A percentile compares a stretch with the other conserved stretches of the same genome.
These are phyloP conservation scores for Penicillium sp. DNA, from an alignment of 2,329 filamentous ascomycete species.

Conservation along the genomic window DNA sequence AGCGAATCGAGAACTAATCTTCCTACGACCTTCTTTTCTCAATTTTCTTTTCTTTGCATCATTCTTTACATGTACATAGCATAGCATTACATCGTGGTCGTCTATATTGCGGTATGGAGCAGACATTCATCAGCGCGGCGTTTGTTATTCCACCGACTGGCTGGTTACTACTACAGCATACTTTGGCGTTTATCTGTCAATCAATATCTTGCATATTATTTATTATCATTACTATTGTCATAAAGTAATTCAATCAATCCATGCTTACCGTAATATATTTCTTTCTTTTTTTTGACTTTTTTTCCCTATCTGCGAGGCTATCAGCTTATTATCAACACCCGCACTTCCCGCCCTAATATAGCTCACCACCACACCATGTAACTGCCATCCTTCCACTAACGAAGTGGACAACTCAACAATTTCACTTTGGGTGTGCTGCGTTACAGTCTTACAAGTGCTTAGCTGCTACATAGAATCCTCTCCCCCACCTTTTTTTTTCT, in stretches of 20 bases:
- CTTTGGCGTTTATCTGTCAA: not conserved
- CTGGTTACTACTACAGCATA: not conserved
- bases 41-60: not conserved
- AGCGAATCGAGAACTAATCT: conserved; percentile 6
- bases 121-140: not conserved
- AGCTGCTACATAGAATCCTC: not conserved
- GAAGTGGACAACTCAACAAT: too few relatives aligned
- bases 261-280: not conserved
- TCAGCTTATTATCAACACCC: conserved; percentile 1
- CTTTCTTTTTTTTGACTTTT: too few relatives aligned
- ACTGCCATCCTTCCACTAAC: too few relatives aligned
- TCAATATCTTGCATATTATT: not conserved
- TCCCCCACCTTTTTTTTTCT: too few relatives aligned
- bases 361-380: not conserved
- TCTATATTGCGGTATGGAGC: not conserved
- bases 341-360: conserved; percentile 7
- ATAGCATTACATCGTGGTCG: not conserved
- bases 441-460: not conserved
- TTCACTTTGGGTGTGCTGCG: too few relatives aligned
- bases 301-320: not conserved
- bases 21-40: not conserved
- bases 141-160: not conserved
- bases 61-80: not conserved
- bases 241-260: not conserved
- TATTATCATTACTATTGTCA: not conserved